A percentile compares a stretch with the other conserved stretches of the same genome.
phyloP scores from a whole-genome alignment of 345 rosid genomes.

The Adansonia digitata region DNA sequence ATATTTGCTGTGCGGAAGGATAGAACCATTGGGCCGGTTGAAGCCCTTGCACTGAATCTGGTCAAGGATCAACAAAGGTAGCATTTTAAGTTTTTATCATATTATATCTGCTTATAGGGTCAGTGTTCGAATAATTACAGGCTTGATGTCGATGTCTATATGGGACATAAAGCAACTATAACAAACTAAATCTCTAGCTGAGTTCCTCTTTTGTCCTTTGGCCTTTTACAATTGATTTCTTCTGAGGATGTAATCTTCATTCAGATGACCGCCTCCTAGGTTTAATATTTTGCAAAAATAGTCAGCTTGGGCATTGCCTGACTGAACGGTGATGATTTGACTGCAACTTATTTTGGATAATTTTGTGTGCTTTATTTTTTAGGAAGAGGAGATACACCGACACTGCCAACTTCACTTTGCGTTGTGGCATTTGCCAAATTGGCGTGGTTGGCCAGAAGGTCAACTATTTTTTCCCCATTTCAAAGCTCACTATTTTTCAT shows the following conservation, averaged over 20 bases:
- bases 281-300: too few relatives aligned
- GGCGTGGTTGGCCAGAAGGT: slow-evolving; percentile 94
- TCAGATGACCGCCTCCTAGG: background rate
- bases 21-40: slow-evolving; percentile 57
- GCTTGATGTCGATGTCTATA: background rate
- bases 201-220: too few relatives aligned
- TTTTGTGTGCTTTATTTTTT: slow-evolving; percentile 4
- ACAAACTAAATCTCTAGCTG: background rate
- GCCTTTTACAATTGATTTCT: too few relatives aligned
- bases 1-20: slow-evolving; percentile 58
- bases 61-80: slow-evolving; percentile 81
- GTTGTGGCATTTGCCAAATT: slow-evolving; percentile 92
- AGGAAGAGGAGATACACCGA: slow-evolving; percentile 86
- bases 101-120: background rate
- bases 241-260: too few relatives aligned
- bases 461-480: background rate
- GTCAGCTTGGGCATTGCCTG: too few relatives aligned
- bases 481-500: too few relatives aligned
- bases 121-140: background rate
- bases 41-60: slow-evolving; percentile 53
- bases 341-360: background rate
- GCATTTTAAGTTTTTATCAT: background rate
- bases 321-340: background rate
- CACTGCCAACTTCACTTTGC: slow-evolving; percentile 76
- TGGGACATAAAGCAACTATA: background rate